Base-by-base conservation (phyloP, 768 basidiomycete genomes). In the Tephrocybe rancida region DNA sequence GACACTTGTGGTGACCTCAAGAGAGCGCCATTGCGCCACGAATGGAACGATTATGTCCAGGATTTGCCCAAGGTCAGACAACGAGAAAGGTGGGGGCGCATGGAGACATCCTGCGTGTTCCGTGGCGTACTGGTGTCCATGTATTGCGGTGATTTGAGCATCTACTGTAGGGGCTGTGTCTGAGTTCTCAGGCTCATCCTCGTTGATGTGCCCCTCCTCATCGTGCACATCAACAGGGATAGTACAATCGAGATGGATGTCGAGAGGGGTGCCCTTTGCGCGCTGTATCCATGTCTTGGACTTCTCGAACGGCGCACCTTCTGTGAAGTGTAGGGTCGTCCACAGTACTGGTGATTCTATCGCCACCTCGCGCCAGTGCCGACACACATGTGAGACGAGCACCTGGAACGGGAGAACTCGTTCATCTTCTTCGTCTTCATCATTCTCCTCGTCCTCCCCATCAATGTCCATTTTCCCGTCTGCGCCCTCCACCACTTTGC, bases 331-430 rank as follows among this genome's bases (percentile, higher is more conserved):
- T 35, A 88, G 70, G 26, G 54, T 66, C 10, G 79, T 80, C 86
- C 86, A 88, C 16, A 88, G 73, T 8, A 71, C 68, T 0, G 84
- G 81, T 0, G 79, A 80, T 26, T 76, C 76, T 25, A 87, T 50
- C 3, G 84, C 79, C 19, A 77, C 66, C 27, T 67, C 69, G 44
- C 85, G 81, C 86, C 86, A 87, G 52, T 77, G 81, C 22, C 61
- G 69, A 64, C 85, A 87, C 9, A 86, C 79, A 59, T 85, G 85
- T 16, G 85, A 85, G 13, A 78, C 82, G 58, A 84, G 69, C 25
- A 84, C 68, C 57, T 79, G 76, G 63, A 84, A 85, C 2, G 72
- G 70, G 1, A 70, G 49, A 13, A 41, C 39, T 4, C 13, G 19
- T 16, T 61, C 63, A 1, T 37, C 34, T 1, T 57, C 60, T 10